Evolutionary conservation across 805 yeast genomes (phyloP).

Genomic region (Candida jianshihensis): DNA sequence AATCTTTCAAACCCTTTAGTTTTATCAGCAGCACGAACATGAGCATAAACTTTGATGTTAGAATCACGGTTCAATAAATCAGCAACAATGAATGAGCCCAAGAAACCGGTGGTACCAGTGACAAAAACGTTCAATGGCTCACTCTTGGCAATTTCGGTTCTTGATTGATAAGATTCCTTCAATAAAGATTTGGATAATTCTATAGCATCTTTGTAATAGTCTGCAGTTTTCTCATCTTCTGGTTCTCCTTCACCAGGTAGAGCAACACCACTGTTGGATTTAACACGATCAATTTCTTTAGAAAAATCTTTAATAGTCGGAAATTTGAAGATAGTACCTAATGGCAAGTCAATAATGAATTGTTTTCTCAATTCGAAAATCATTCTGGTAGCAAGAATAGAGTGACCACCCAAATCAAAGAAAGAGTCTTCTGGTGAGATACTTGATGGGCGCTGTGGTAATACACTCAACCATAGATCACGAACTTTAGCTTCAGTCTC

Average conservation of each 20-base stretch:
- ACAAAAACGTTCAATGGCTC: slow-evolving; percentile 59
- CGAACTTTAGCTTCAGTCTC: slow-evolving; percentile 60
- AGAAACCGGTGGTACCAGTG: slow-evolving; percentile 95
- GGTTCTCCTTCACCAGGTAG: slow-evolving; percentile 27
- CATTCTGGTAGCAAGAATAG: slow-evolving; percentile 94
- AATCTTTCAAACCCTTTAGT: slow-evolving; percentile 72
- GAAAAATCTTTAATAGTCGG: slow-evolving; percentile 85
- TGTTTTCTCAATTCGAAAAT: slow-evolving; percentile 83
- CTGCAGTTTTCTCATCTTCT: slow-evolving; percentile 26
- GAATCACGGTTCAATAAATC: slow-evolving; percentile 60
- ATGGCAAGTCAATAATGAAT: slow-evolving; percentile 73
- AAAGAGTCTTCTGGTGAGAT: slow-evolving; percentile 78
- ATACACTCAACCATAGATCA: slow-evolving; percentile 77
- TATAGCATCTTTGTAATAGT: slow-evolving; percentile 73
- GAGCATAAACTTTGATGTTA: slow-evolving; percentile 66
- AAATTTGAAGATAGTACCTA: slow-evolving; percentile 82
- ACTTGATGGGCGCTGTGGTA: slow-evolving; percentile 80
- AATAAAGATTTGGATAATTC: slow-evolving; percentile 36
- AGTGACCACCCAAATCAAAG: slow-evolving; percentile 97
- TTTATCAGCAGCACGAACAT: slow-evolving; percentile 77
- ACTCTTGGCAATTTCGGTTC: slow-evolving; percentile 26
- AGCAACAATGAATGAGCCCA: slow-evolving; percentile 82
- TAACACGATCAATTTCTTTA: slow-evolving; percentile 53
- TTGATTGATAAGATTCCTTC: slow-evolving; percentile 39
- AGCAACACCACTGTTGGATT: slow-evolving; percentile 42